Evolutionary conservation across 495 filamentous ascomycete species (phyloP).

Genomic region (Lepidopterella palustris): DNA sequence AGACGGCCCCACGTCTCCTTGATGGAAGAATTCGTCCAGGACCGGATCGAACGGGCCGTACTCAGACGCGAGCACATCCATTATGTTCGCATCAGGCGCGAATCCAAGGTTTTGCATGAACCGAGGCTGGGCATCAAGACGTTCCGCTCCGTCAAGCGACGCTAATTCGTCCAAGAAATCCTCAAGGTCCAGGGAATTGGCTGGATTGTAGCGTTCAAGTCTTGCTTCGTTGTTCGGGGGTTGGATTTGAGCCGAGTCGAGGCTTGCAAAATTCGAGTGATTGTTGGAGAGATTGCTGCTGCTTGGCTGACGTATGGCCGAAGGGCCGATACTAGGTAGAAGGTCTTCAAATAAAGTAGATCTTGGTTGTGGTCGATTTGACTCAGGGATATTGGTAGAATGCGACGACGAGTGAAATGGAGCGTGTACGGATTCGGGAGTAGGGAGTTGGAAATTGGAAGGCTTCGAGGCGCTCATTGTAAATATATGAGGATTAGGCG

Average conservation of each 20-base stretch:
- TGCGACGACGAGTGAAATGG: slow-evolving; percentile 1
- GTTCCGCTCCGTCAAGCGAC: slow-evolving; percentile 27
- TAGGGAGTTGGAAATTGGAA: slow-evolving; percentile 5
- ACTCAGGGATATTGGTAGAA: background rate
- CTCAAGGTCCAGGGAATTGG: slow-evolving; percentile 15
- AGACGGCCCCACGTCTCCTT: background rate
- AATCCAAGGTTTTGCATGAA: slow-evolving; percentile 39
- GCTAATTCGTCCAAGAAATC: slow-evolving; percentile 31
- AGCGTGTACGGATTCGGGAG: slow-evolving; percentile 13
- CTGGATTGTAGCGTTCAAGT: slow-evolving; percentile 8
- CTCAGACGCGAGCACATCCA: slow-evolving; percentile 16
- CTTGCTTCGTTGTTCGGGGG: background rate
- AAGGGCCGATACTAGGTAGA: slow-evolving; percentile 15
- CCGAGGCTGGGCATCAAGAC: slow-evolving; percentile 24
- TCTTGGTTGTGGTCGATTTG: background rate
- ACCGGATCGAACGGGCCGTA: slow-evolving; percentile 26
- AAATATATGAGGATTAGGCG: background rate
- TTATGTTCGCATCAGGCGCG: slow-evolving; percentile 39
- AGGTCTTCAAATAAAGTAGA: slow-evolving; percentile 15
- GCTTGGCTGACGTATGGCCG: background rate
- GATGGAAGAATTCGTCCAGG: slow-evolving; percentile 1
- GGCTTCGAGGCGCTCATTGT: slow-evolving; percentile 1
- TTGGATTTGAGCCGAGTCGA: slow-evolving; percentile 1
- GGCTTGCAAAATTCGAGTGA: background rate
- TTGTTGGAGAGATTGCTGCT: background rate